phyloP scores from a whole-genome alignment of 495 filamentous ascomycete species.

The Podospora didyma region DNA sequence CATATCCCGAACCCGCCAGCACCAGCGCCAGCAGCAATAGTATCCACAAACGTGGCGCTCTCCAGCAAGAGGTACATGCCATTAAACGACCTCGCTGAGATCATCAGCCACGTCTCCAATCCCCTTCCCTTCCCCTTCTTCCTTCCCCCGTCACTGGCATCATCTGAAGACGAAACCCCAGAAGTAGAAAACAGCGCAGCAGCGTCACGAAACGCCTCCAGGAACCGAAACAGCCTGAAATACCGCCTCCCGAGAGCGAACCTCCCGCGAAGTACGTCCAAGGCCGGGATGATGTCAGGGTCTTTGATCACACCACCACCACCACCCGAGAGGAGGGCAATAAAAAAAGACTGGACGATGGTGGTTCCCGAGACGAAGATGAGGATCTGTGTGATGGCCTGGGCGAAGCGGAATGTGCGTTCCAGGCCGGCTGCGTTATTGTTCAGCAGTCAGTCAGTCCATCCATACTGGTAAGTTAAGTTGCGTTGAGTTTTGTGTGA shows the following conservation, averaged over 20 bases:
- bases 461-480: no score
- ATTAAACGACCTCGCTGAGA: constrained; percentile 37
- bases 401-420: constrained; percentile 57
- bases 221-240: constrained; percentile 60
- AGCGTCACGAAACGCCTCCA: constrained; percentile 54
- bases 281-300: constrained; percentile 8
- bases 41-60: constrained; percentile 31
- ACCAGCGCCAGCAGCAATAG: constrained; percentile 34
- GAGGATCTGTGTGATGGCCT: constrained; percentile 39
- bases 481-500: no score
- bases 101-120: constrained; percentile 29
- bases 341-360: background rate
- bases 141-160: no score
- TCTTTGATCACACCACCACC: no score
- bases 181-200: background rate
- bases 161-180: no score
- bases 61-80: constrained; percentile 49
- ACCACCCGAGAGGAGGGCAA: constrained; percentile 4
- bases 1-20: constrained; percentile 37
- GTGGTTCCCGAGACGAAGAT: constrained; percentile 8
- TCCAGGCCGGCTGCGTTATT: constrained; percentile 50
- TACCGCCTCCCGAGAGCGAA: constrained; percentile 47
- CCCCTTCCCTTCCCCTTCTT: background rate
- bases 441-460: no score
- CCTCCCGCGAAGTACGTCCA: constrained; percentile 21